Evolutionary conservation across 2,329 filamentous ascomycete genomes (phyloP), one percentile per base, ranked within the genome.

Genomic region (Cytospora mali): DNA sequence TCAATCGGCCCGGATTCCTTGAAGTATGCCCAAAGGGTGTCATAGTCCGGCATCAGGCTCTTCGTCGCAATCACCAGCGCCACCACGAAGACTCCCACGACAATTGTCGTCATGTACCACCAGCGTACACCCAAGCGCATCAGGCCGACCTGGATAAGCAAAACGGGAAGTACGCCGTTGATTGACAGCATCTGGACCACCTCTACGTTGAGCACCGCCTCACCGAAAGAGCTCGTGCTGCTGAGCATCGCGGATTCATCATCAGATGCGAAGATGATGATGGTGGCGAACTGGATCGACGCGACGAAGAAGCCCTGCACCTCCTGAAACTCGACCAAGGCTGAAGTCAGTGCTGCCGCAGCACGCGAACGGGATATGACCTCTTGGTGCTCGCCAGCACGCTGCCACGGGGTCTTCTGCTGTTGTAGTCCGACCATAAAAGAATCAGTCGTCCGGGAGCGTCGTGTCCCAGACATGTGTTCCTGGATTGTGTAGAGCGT

Each of bases 321-420:
- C 48, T 72, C 70, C 35, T 72, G 70, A 52, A 70, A 69, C 64
- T 70, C 69, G 55, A 68, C 64, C 23, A 70, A 55, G 1, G 67
- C 65, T 1, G 63, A 64, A 6, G 62, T 66, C 23, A 68, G 49
- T 14, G 68, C 67, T 16, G 62, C 62, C 21, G 56, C 60, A 6
- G 65, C 55, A 7, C 67, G 57, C 1, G 67, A 68, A 11, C 50
- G 42, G 6, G 65, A 49, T n/a, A 68, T 52, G 21, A 46, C 35
- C 28, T 35, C 28, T 57, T 66, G 65, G 35, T 59, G 62, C 33
- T 62, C 62, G 31, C 55, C 59, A 18, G 62, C 62, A 0, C 58
- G 59, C 29, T 59, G 55, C 59, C 55, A 62, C 3, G 58, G 55
- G 9, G 42, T 58, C 21, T 28, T 21, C 6, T 6, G 50, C 21